Conservation (phyloP, 345 rosid genomes). For the Bruguiera parviflora region DNA sequence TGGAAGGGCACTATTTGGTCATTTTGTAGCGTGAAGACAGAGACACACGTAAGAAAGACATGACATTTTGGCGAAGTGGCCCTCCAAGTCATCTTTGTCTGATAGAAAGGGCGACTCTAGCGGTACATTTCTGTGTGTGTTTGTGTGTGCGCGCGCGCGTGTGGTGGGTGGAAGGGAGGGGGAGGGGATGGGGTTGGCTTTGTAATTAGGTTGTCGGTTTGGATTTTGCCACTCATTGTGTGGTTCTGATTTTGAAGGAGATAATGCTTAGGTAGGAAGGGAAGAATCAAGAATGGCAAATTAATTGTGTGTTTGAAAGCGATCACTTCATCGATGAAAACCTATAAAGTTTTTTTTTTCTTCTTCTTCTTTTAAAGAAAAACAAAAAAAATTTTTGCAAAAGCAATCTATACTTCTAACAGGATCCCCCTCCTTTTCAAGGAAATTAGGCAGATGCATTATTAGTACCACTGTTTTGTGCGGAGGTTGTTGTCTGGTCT, state of each 20-base stretch:
- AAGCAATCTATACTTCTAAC: conserved; percentile 7
- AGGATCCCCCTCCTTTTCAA: conserved; percentile 27
- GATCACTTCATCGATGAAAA: conserved; percentile 14
- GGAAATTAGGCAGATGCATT: conserved; percentile 20
- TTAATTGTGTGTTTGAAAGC: conserved; percentile 7
- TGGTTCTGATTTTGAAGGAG: background rate
- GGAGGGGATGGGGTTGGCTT: background rate
- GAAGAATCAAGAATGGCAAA: background rate
- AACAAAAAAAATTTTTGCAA: background rate
- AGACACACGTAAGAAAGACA: conserved; percentile 20
- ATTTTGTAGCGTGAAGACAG: conserved; percentile 31
- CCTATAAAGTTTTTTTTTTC: background rate
- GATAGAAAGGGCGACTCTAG: conserved; percentile 17
- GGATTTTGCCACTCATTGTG: background rate
- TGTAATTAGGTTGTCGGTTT: background rate
- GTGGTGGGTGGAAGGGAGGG: background rate
- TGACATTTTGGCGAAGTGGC: conserved; percentile 17
- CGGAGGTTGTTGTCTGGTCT: background rate
- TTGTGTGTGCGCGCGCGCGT: no score
- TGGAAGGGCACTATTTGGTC: conserved; percentile 17
- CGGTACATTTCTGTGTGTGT: conserved; percentile 5
- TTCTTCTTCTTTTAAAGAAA: background rate
- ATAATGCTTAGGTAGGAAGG: conserved; percentile 9
- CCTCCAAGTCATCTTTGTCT: background rate
- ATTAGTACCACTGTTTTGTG: background rate